Evolutionary conservation across 805 yeast species (phyloP).

Genomic region (Wickerhamiella qilinensis): DNA sequence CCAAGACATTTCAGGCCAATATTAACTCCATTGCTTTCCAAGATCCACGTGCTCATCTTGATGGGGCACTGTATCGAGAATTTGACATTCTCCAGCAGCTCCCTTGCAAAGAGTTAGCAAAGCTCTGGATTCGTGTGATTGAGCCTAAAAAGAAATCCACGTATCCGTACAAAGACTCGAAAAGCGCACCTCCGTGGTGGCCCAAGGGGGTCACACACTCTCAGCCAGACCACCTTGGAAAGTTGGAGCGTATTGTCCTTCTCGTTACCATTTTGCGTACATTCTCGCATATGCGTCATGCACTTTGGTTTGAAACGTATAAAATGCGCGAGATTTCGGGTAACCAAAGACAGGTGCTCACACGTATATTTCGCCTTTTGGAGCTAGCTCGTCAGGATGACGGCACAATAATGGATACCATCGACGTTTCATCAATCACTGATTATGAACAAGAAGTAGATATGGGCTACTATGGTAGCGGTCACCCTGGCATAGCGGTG

Average conservation of each 20-base stretch:
- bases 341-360: too few relatives aligned
- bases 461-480: too few relatives aligned
- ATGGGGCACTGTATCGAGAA: not conserved
- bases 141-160: constrained; percentile 53
- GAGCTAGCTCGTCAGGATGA: too few relatives aligned
- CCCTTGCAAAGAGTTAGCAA: constrained; percentile 45
- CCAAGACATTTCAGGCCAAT: not conserved
- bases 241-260: constrained; percentile 36
- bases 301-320: too few relatives aligned
- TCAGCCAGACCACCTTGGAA: constrained; percentile 61
- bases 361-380: too few relatives aligned
- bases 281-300: too few relatives aligned
- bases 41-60: not conserved
- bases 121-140: constrained; percentile 46
- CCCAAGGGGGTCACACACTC: constrained; percentile 39
- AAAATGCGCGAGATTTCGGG: too few relatives aligned
- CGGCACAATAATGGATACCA: too few relatives aligned
- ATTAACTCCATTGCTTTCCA: too few relatives aligned
- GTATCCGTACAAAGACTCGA: constrained; percentile 35
- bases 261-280: constrained; percentile 16
- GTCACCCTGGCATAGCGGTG: too few relatives aligned
- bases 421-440: too few relatives aligned
- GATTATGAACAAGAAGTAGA: too few relatives aligned
- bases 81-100: constrained; percentile 31
- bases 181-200: constrained; percentile 49